These are phyloP conservation scores for Microbotryum violaceum DNA, from an alignment of 1,284 basidiomycete genomes.

Conservation along the genomic window DNA sequence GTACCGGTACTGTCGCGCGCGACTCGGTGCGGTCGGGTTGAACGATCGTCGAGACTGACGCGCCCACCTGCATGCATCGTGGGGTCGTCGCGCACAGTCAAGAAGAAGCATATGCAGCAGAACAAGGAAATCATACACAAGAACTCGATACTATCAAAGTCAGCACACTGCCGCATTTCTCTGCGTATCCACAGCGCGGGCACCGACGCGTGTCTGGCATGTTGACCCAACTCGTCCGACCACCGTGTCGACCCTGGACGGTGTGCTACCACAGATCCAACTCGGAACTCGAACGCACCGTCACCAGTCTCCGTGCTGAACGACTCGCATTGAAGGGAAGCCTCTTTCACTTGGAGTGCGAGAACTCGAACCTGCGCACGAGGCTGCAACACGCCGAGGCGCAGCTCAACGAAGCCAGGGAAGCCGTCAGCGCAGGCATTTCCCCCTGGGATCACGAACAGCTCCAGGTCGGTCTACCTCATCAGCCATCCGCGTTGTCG, in stretches of 20 bases:
- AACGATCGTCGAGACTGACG: background rate
- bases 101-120: conserved; percentile 35
- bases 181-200: background rate
- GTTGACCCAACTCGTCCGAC: background rate
- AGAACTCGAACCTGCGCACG: conserved; percentile 17
- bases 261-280: conserved; percentile 24
- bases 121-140: conserved; percentile 38
- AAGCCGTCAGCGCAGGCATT: background rate
- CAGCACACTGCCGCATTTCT: background rate
- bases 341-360: conserved; percentile 26
- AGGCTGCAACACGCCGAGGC: conserved; percentile 13
- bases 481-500: too few relatives aligned
- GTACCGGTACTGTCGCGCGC: background rate
- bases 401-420: conserved; percentile 9
- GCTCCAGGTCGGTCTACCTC: conserved; percentile 11
- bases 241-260: conserved; percentile 1
- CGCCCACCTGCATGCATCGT: background rate
- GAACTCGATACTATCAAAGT: conserved; percentile 34
- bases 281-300: conserved; percentile 29
- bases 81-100: conserved; percentile 16
- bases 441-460: conserved; percentile 12
- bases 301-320: conserved; percentile 31
- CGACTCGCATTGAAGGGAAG: conserved; percentile 27
- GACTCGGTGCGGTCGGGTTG: background rate
- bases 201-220: background rate